A percentile compares a stretch with the other conserved stretches of the same genome.
Conservation (phyloP, 2,329 filamentous ascomycete genomes). For the Diaporthe sp. region DNA sequence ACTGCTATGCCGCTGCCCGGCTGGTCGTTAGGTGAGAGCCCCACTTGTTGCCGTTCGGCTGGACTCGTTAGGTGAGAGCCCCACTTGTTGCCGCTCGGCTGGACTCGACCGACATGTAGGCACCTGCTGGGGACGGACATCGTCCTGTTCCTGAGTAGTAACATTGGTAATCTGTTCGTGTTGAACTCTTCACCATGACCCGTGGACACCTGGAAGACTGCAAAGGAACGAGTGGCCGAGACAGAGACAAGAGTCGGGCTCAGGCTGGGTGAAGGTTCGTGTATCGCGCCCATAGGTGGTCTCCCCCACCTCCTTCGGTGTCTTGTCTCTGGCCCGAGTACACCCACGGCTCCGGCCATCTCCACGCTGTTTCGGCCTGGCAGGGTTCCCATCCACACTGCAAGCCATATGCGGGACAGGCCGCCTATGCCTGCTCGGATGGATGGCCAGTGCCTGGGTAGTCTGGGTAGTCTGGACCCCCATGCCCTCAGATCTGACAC, state of each 20-base stretch:
- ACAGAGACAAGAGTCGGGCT: neutral
- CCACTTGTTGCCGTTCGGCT: neutral
- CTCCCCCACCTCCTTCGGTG: neutral
- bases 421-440: constrained; percentile 28
- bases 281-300: neutral
- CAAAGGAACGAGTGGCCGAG: neutral
- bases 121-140: neutral
- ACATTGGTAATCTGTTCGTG: neutral
- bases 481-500: constrained; percentile 31
- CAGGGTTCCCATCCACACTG: constrained; percentile 1
- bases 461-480: constrained; percentile 7
- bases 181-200: neutral
- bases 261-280: neutral
- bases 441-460: neutral
- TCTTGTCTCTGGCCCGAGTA: constrained; percentile 15
- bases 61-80: neutral
- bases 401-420: constrained; percentile 35
- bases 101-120: neutral
- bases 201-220: neutral
- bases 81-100: no score
- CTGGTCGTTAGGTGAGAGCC: neutral
- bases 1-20: neutral
- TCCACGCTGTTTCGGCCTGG: constrained; percentile 20
- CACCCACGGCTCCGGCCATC: constrained; percentile 11
- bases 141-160: constrained; percentile 5